phyloP scores from a whole-genome alignment of 2,329 filamentous ascomycete species.

The Helotiales sp. region DNA sequence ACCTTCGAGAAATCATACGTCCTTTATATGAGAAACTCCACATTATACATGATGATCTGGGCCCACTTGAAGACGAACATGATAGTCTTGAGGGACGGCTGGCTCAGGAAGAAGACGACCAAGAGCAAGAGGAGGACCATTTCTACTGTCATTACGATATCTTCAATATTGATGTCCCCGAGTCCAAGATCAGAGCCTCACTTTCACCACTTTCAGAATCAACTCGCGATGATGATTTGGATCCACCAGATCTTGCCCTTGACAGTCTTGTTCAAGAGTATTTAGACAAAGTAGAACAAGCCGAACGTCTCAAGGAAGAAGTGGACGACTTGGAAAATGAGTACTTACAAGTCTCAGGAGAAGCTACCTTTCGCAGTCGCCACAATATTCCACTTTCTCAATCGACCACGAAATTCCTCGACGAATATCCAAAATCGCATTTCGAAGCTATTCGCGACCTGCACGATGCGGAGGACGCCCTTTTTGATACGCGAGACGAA shows the following conservation, averaged over 20 bases:
- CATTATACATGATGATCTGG: slow-evolving; percentile 21
- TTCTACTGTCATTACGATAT: slow-evolving; percentile 22
- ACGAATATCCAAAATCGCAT: slow-evolving; percentile 20
- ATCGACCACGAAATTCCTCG: slow-evolving; percentile 17
- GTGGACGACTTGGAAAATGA: slow-evolving; percentile 21
- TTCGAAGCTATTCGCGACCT: slow-evolving; percentile 18
- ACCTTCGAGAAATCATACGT: slow-evolving; percentile 9
- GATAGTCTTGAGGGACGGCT: slow-evolving; percentile 19
- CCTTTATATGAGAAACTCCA: slow-evolving; percentile 21
- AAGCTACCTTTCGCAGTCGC: slow-evolving; percentile 16
- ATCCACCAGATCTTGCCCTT: slow-evolving; percentile 3
- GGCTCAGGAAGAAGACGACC: slow-evolving; percentile 19
- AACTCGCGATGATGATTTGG: slow-evolving; percentile 7
- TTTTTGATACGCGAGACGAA: slow-evolving; percentile 20
- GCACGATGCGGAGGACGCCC: slow-evolving; percentile 17
- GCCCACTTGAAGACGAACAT: slow-evolving; percentile 19
- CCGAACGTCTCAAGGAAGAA: slow-evolving; percentile 16
- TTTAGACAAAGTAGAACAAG: slow-evolving; percentile 15
- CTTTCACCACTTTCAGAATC: slow-evolving; percentile 20
- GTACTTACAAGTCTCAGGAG: slow-evolving; percentile 12
- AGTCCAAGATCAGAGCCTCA: slow-evolving; percentile 12
- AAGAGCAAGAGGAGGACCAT: slow-evolving; percentile 25
- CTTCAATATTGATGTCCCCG: background rate
- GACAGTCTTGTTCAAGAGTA: slow-evolving; percentile 17
- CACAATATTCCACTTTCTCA: slow-evolving; percentile 15